Evolutionary conservation across 2,329 filamentous ascomycete genomes (phyloP).

Genomic region (Aspergillus versicolor): DNA sequence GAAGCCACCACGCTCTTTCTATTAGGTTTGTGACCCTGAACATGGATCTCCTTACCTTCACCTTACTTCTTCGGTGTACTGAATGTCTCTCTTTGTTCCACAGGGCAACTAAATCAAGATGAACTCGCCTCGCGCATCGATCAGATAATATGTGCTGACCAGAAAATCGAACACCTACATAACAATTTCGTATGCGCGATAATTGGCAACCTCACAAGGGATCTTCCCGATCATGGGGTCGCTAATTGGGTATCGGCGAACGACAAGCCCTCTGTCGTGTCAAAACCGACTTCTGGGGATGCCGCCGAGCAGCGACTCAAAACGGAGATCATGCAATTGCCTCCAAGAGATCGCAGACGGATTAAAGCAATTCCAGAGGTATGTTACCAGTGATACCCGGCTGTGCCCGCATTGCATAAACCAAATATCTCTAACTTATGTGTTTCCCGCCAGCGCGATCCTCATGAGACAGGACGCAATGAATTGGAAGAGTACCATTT

Average conservation of each 20-base stretch:
- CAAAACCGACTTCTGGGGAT: conserved; percentile 56
- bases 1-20: conserved; percentile 58
- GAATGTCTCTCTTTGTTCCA: conserved; percentile 20
- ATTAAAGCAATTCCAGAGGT: conserved; percentile 56
- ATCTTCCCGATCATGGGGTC: conserved; percentile 61
- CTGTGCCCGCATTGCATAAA: background rate
- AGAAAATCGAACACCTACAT: conserved; percentile 58
- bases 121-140: conserved; percentile 59
- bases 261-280: conserved; percentile 50
- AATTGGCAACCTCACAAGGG: conserved; percentile 58
- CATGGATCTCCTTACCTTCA: background rate
- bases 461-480: conserved; percentile 29
- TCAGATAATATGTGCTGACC: conserved; percentile 54
- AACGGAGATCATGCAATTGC: conserved; percentile 63
- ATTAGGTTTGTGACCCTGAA: conserved; percentile 46
- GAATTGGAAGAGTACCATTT: conserved; percentile 45
- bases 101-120: conserved; percentile 60
- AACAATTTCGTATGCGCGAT: conserved; percentile 62
- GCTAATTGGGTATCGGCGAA: conserved; percentile 65
- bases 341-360: conserved; percentile 58
- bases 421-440: conserved; percentile 8
- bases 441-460: conserved; percentile 33
- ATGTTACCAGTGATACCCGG: conserved; percentile 16
- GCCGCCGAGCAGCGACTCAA: conserved; percentile 63
- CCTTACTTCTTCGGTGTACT: background rate